Base-by-base conservation (phyloP, 768 basidiomycete genomes). In the Serendipita sp. region DNA sequence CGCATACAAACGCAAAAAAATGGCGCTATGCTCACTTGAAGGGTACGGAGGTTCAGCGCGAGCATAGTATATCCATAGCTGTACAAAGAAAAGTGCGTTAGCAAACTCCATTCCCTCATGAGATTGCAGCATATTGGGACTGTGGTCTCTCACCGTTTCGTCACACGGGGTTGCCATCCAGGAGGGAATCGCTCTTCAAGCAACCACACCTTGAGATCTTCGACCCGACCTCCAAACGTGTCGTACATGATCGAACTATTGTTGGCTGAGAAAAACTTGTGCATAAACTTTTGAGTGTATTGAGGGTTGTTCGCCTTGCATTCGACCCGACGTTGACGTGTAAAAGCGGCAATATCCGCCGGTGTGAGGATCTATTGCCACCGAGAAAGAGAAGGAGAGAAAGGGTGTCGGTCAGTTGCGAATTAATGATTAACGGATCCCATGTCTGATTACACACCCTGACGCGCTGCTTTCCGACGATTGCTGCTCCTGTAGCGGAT, bases 181-280 rank as follows among this genome's bases (percentile, higher is more conserved):
- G 85, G 78, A 0, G 85, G 83, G 37, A 91, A 70, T 15, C 86
- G 80, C 68, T 91, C 88, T 51, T 91, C 85, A 7, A 76, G 71
- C n/a, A 91, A 72, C 58, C 88, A 69, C 0, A 78, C 68, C 46
- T 78, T 74, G 44, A 89, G 68, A 65, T 85, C 85, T 4, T 76
- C 72, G 3, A 85, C 70, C 18, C 78, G 76, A 2, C 87, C 86
- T 3, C 86, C 89, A 67, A 88, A 85, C 63, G 85, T 81, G 1
- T 79, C 80, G 15, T 85, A 72, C 58, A 90, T 67, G 0, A 85
- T 85, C 0, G 85, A 80, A 0, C 83, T 48, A 56, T 68, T 88
- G 37, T 82, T 74, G 68, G 81, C 82, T 3, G 83, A 83, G 71
- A 89, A 87, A 37, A 81, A 72, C 71, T 80, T 82, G 68, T 89